Base-by-base conservation (phyloP, 2,329 filamentous ascomycete genomes). In the Xylaria sp. region DNA sequence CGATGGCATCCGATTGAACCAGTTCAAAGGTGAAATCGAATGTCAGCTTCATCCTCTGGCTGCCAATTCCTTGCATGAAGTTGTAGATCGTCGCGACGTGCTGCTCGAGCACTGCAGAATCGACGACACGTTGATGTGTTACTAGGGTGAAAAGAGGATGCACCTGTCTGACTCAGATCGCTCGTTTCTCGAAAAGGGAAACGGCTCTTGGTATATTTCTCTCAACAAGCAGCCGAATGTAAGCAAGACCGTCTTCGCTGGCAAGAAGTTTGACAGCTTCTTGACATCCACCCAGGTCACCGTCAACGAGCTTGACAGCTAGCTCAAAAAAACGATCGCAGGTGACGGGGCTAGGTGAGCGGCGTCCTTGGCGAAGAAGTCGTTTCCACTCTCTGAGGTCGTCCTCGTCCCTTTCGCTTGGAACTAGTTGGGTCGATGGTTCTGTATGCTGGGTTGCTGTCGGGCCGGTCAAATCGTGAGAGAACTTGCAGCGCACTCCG, bases 331-430 rank as follows among this genome's bases (percentile, higher is more conserved):
- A 79, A 4, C 69, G 72, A 63, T 73, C 62, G 41, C 55, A 68
- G 2, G 31, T 68, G 12, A 36, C 43, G 13, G 54, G 48, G 39
- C 3, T 66, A 31, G 43, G 60, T 54, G 20, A 65, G 20, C 6
- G 62, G 60, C 15, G 62, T 10, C 52, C 62, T 56, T 70, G 71
- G 6, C 56, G 58, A 13, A 74, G 62, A 39, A 73, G 64, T 12
- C 56, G 64, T 46, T 68, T 71, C 80, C 5, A 82, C 82, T 2
- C 88, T 86, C 71, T 82, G 84, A 39, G 82, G 2, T 64, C 63
- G 10, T 63, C 59, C 39, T 66, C 62, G 1, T 61, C 36, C 43
- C 43, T 56, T 49, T 20, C 36, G 41, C 48, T 52, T 12, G 43
- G 46, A 20, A 18, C 51, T 12, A 20, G 52, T 28, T 31, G 64